Percentiles rank a stretch among this genome's conserved stretches.
Conservation (phyloP, 305 asterid species). For the Fraxinus angustifolia region DNA sequence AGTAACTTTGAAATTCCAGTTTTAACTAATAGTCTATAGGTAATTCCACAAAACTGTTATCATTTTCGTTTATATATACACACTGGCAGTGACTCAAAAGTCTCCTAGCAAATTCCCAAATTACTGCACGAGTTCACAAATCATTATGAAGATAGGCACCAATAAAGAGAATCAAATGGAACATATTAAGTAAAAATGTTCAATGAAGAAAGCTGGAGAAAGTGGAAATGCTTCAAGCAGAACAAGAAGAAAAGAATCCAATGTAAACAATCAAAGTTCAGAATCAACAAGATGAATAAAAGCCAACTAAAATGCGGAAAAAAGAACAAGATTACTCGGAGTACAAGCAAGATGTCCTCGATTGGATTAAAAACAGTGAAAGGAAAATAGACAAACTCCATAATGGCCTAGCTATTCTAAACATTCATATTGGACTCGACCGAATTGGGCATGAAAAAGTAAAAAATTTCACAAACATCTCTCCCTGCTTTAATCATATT, state of each 20-base stretch:
- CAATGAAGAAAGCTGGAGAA: background rate
- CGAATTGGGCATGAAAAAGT: background rate
- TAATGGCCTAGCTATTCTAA: background rate
- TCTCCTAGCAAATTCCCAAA: background rate
- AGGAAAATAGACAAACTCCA: background rate
- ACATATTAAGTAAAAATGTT: background rate
- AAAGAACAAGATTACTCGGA: background rate
- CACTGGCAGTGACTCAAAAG: background rate
- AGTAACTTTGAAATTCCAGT: background rate
- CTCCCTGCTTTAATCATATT: background rate
- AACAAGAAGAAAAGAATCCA: background rate
- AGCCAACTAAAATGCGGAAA: background rate
- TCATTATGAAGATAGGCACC: background rate
- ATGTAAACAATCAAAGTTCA: too few species aligned
- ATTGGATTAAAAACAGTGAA: background rate
- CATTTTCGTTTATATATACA: background rate
- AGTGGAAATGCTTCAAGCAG: background rate
- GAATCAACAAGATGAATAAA: too few species aligned
- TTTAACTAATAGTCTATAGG: background rate
- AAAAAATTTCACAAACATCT: background rate
- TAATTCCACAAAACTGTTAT: background rate
- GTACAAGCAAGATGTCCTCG: background rate
- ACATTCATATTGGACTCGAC: background rate
- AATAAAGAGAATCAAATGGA: background rate
- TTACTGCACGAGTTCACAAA: background rate